A percentile compares a stretch with the other conserved stretches of the same genome.
Evolutionary conservation across 805 yeast genomes (phyloP).

Genomic region (Cyberlindnera nakhonratchasimensis): DNA sequence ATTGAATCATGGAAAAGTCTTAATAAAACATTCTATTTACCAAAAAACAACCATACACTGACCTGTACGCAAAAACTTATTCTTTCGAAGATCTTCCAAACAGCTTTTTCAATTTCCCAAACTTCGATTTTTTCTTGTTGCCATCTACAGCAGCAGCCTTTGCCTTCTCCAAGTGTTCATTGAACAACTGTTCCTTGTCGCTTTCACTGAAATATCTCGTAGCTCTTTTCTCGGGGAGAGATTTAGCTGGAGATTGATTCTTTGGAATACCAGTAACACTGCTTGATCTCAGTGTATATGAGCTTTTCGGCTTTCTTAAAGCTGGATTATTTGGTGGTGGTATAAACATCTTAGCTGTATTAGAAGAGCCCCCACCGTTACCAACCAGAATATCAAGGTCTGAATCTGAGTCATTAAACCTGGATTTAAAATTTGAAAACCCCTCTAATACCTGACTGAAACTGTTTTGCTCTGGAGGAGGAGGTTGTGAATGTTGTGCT

Average conservation of each 20-base stretch:
- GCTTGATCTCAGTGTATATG: constrained; percentile 28
- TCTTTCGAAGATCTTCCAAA: constrained; percentile 34
- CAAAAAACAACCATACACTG: background rate
- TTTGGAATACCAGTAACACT: constrained; percentile 14
- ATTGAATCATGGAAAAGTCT: background rate
- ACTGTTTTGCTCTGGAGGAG: constrained; percentile 3
- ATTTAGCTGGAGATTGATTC: constrained; percentile 27
- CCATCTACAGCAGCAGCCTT: constrained; percentile 10
- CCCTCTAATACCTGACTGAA: constrained; percentile 15
- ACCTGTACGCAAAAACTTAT: background rate
- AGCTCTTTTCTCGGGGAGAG: constrained; percentile 24
- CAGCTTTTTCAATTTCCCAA: constrained; percentile 38
- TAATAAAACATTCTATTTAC: background rate
- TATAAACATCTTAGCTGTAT: constrained; percentile 11
- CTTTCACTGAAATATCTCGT: constrained; percentile 31
- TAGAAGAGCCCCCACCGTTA: background rate
- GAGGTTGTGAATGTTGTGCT: constrained; percentile 14
- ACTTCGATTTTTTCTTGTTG: constrained; percentile 29
- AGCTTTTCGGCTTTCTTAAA: constrained; percentile 26
- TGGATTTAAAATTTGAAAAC: constrained; percentile 40
- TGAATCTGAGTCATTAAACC: constrained; percentile 64
- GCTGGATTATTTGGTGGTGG: constrained; percentile 20
- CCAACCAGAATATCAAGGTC: constrained; percentile 39
- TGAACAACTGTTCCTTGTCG: constrained; percentile 14
- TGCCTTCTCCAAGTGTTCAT: constrained; percentile 12